Evolutionary conservation across 2,329 filamentous ascomycete genomes (phyloP), one percentile per base, ranked within the genome.

Genomic region (Ophiobolus disseminans): DNA sequence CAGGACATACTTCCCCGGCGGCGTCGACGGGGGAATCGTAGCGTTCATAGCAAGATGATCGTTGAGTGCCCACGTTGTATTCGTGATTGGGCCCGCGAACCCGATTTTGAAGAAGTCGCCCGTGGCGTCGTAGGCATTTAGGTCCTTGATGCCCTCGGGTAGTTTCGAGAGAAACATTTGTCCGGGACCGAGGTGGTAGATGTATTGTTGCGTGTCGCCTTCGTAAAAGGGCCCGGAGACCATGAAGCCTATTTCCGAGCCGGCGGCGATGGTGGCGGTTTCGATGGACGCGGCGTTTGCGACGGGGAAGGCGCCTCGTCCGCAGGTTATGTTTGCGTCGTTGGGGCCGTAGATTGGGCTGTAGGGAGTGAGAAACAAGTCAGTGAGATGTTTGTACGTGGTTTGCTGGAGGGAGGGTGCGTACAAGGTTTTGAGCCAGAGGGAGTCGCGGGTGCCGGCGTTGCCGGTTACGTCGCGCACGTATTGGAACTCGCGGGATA

Each of bases 71-170:
- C 55, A 62, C 2, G 37, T 32, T 7, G 48, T 53, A 5, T 20
- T 20, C 22, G 54, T 48, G 8, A 32, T 28, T 1, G 44, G 36
- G 5, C 51, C 55, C 10, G 35, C 42, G 17, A 53, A 57, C 10
- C 39, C 57, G 14, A 62, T 59, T 38, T 62, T 62, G 45, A 62
- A 62, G 28, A 42, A 59, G 37, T 62, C 53, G 1, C 58, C 56
- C 3, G 17, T 46, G 10, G 48, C 58, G 30, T 57, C 56, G 30
- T 62, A 62, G 4, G 50, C 41, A 10, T 36, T 45, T 9, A 62
- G 22, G 11, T 30, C 35, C 13, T 37, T 21, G n/a, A 54, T 5
- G 14, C 28, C 30, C 2, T 44, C 31, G 1, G 58, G 51, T 6
- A 55, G 26, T 19, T 43, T 51, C 2, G 58, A 62, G 10, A 62